Evolutionary conservation across 306 rosid species (phyloP).

Genomic region (Prunus mume): DNA sequence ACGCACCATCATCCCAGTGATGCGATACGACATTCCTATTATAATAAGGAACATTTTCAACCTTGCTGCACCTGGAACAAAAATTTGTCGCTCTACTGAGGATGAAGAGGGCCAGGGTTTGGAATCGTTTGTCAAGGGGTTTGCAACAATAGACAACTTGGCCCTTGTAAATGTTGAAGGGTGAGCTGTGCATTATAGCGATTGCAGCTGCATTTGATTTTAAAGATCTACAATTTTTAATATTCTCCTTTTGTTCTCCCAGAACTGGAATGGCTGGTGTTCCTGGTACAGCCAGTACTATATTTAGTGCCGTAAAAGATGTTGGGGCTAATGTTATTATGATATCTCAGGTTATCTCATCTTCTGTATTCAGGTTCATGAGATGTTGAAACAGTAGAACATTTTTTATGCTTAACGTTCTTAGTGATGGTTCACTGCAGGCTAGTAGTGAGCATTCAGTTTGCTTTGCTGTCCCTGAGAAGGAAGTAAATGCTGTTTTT

Average conservation of each 20-base stretch:
- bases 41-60: slow-evolving; percentile 89
- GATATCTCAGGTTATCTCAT: slow-evolving; percentile 89
- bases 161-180: slow-evolving; percentile 98
- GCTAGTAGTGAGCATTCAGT: slow-evolving; percentile 99
- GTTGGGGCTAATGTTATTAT: slow-evolving; percentile 99
- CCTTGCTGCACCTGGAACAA: slow-evolving; percentile 87
- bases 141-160: slow-evolving; percentile 95
- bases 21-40: slow-evolving; percentile 83
- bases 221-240: not conserved
- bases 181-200: slow-evolving; percentile 48
- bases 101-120: slow-evolving; percentile 47
- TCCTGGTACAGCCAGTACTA: slow-evolving; percentile 93
- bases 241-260: slow-evolving; percentile 19
- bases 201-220: slow-evolving; percentile 9
- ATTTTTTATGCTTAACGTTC: slow-evolving; percentile 23
- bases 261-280: slow-evolving; percentile 99
- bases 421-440: slow-evolving; percentile 43
- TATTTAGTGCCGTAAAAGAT: slow-evolving; percentile 87
- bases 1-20: slow-evolving; percentile 94
- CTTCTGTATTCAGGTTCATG: slow-evolving; percentile 20
- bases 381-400: slow-evolving; percentile 11
- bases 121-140: slow-evolving; percentile 81
- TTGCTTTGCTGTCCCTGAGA: slow-evolving; percentile 99
- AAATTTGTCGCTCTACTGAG: slow-evolving; percentile 65
- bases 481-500: slow-evolving; percentile 92